Percentiles rank a stretch among this genome's conserved stretches.
phyloP scores from a whole-genome alignment of 352 stramenopile species.

The Phytophthora tentaculata region DNA sequence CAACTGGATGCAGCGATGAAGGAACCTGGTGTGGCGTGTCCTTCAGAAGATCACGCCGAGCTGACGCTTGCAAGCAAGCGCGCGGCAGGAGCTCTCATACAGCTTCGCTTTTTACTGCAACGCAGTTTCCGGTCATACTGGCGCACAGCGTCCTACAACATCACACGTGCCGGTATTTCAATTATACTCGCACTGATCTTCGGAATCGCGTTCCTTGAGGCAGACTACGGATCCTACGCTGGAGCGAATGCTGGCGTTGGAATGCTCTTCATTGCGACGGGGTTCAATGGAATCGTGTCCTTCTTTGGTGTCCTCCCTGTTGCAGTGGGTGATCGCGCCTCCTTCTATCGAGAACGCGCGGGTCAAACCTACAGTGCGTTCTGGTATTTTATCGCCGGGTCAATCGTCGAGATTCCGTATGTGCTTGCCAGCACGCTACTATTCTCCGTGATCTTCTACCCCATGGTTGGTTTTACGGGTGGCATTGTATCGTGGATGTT shows the following conservation, averaged over 20 bases:
- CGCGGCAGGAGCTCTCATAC: slow-evolving; percentile 31
- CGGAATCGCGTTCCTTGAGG: slow-evolving; percentile 66
- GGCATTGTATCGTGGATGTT: slow-evolving; percentile 35
- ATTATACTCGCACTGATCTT: slow-evolving; percentile 82
- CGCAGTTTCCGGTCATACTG: slow-evolving; percentile 50
- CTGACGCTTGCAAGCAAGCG: slow-evolving; percentile 42
- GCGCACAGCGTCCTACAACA: slow-evolving; percentile 80
- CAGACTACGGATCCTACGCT: slow-evolving; percentile 54
- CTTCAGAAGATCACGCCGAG: slow-evolving; percentile 32
- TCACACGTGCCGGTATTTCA: slow-evolving; percentile 71
- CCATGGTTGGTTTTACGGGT: slow-evolving; percentile 56
- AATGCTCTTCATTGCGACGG: slow-evolving; percentile 85
- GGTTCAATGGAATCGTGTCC: slow-evolving; percentile 88
- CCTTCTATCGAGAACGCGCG: slow-evolving; percentile 74
- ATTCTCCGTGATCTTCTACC: slow-evolving; percentile 63
- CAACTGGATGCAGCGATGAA: slow-evolving; percentile 28
- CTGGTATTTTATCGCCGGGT: slow-evolving; percentile 74
- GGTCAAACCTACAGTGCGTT: slow-evolving; percentile 83
- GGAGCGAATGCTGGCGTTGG: slow-evolving; percentile 63
- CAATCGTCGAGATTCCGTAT: slow-evolving; percentile 79
- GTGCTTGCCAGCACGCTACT: slow-evolving; percentile 46
- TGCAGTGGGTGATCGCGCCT: slow-evolving; percentile 79
- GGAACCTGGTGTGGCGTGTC: slow-evolving; percentile 37
- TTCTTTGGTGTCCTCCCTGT: slow-evolving; percentile 84
- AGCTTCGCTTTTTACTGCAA: slow-evolving; percentile 46